Conservation (phyloP, 2,329 filamentous ascomycete species). For the Aspergillus terreus region DNA sequence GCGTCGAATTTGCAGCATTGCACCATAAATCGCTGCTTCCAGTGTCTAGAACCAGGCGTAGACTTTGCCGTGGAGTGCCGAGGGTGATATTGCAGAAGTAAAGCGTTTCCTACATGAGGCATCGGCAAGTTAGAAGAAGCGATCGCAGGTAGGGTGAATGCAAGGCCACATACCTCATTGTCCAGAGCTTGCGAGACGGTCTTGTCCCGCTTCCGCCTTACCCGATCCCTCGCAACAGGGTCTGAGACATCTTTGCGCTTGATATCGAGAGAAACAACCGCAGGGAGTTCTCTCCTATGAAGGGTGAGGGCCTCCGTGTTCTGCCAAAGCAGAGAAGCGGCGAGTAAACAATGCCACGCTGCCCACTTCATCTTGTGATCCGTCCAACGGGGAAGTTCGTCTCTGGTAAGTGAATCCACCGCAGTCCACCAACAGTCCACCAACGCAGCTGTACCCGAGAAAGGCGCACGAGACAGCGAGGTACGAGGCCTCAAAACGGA, state of each 20-base stretch:
- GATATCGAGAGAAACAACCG: constrained; percentile 50
- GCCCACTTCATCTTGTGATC: not conserved
- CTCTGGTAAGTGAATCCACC: not conserved
- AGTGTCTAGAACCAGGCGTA: constrained; percentile 59
- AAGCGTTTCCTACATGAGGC: constrained; percentile 44
- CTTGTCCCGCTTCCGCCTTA: constrained; percentile 41
- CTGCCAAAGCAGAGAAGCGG: constrained; percentile 14
- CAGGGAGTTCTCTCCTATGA: constrained; percentile 35
- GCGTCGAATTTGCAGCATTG: constrained; percentile 49
- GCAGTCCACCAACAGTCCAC: too few species aligned
- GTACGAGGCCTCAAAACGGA: too few species aligned
- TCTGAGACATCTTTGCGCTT: constrained; percentile 46
- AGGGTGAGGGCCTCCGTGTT: constrained; percentile 25
- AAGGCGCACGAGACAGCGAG: too few species aligned
- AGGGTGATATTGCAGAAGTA: constrained; percentile 58
- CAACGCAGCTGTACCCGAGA: too few species aligned
- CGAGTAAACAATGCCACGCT: constrained; percentile 10
- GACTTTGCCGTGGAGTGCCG: constrained; percentile 54
- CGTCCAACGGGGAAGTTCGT: not conserved
- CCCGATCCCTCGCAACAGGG: constrained; percentile 45
- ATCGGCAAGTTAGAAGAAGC: not conserved
- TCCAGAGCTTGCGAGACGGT: constrained; percentile 46
- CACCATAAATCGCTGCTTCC: constrained; percentile 62
- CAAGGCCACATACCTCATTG: constrained; percentile 45
- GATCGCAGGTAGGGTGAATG: not conserved